Percentiles rank a stretch among this genome's conserved stretches.
Evolutionary conservation across 2,329 filamentous ascomycete genomes (phyloP).

Genomic region (Aspergillus glaucus): DNA sequence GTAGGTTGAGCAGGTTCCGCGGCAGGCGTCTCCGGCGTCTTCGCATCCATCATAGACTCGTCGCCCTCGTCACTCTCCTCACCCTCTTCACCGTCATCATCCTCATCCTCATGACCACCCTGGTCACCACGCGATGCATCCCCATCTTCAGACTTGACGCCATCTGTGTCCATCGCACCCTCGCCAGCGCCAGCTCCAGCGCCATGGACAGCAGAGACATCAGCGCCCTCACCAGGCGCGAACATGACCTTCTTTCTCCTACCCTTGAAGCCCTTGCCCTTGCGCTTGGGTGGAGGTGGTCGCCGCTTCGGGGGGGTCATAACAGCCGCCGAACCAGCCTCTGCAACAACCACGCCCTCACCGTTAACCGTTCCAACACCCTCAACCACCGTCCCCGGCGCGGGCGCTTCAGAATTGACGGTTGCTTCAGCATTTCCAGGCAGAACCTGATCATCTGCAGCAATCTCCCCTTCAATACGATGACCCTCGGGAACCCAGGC

Average conservation of each 20-base stretch:
- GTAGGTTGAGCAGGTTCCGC: constrained; percentile 7
- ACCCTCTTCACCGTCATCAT: constrained; percentile 43
- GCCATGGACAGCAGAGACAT: constrained; percentile 28
- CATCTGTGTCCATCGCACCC: constrained; percentile 19
- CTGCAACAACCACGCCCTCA: constrained; percentile 53
- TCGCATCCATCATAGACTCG: constrained; percentile 42
- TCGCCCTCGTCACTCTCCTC: constrained; percentile 48
- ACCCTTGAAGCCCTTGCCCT: constrained; percentile 71
- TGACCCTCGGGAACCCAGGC: constrained; percentile 76
- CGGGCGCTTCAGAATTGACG: constrained; percentile 39
- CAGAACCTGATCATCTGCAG: constrained; percentile 48
- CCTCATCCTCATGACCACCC: constrained; percentile 39
- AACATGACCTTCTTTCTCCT: constrained; percentile 67
- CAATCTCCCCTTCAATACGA: constrained; percentile 72
- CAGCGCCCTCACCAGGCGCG: constrained; percentile 38
- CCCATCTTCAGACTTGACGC: constrained; percentile 40
- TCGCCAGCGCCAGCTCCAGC: constrained; percentile 34
- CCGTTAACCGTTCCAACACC: constrained; percentile 54
- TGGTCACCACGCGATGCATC: constrained; percentile 42
- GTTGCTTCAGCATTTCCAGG: constrained; percentile 35
- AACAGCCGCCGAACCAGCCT: constrained; percentile 39
- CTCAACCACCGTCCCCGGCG: constrained; percentile 55
- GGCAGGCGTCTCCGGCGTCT: constrained; percentile 34
- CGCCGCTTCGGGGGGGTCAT: constrained; percentile 53
- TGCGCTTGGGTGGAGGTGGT: constrained; percentile 72